Conservation (phyloP, 1,284 basidiomycete species). For the Mycosarcoma mackinlayi region DNA sequence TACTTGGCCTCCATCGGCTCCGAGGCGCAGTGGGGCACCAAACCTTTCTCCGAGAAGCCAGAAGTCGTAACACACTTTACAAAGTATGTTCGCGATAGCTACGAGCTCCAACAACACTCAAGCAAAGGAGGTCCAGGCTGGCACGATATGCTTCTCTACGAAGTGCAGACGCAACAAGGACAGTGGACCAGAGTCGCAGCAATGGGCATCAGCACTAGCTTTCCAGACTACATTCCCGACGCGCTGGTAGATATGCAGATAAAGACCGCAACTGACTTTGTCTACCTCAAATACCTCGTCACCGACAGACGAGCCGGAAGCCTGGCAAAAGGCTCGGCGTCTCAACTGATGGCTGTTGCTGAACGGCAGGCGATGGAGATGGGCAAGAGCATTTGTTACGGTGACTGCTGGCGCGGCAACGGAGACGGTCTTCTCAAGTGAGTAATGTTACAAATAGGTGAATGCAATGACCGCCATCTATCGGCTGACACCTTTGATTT, state of each 20-base stretch:
- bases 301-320: constrained; percentile 24
- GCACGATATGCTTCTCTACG: constrained; percentile 22
- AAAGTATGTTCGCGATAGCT: constrained; percentile 16
- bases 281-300: constrained; percentile 45
- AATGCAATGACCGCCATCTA: too few species aligned
- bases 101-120: neutral
- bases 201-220: constrained; percentile 4
- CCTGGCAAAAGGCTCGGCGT: constrained; percentile 30
- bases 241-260: neutral
- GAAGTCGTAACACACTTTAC: neutral
- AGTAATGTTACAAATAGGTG: too few species aligned
- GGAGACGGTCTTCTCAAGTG: constrained; percentile 30
- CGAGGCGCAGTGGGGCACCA: constrained; percentile 47
- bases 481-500: neutral
- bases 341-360: constrained; percentile 15
- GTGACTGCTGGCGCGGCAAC: constrained; percentile 51
- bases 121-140: neutral
- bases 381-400: constrained; percentile 21
- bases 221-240: constrained; percentile 25
- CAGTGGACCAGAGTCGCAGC: constrained; percentile 35
- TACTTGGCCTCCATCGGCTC: constrained; percentile 52
- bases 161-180: constrained; percentile 16
- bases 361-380: constrained; percentile 2
- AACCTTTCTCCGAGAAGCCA: constrained; percentile 30
- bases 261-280: constrained; percentile 9